These are phyloP conservation scores for Mrakia frigida DNA, from an alignment of 768 basidiomycete genomes.

Conservation along the genomic window DNA sequence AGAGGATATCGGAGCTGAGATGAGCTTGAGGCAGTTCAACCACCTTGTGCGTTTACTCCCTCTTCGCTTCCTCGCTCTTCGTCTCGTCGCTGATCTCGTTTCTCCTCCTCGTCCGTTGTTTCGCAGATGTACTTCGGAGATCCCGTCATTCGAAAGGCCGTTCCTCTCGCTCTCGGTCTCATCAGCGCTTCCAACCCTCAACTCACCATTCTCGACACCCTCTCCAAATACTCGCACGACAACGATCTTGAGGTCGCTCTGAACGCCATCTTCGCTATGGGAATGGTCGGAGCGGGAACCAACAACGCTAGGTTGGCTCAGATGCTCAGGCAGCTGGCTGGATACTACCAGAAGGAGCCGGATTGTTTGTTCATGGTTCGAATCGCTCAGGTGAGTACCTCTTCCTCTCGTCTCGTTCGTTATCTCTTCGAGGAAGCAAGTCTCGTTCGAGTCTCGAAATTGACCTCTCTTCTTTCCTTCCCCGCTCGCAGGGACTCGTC, in stretches of 20 bases:
- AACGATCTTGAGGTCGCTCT: slow-evolving; percentile 93
- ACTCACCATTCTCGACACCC: slow-evolving; percentile 86
- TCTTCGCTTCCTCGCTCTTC: background rate
- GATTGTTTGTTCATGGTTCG: slow-evolving; percentile 95
- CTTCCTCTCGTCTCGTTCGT: slow-evolving; percentile 19
- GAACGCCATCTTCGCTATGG: slow-evolving; percentile 98
- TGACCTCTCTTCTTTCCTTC: background rate
- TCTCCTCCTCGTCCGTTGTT: background rate
- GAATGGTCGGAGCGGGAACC: slow-evolving; percentile 94
- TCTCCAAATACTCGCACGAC: slow-evolving; percentile 98
- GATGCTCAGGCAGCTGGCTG: slow-evolving; percentile 92
- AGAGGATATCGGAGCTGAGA: slow-evolving; percentile 94
- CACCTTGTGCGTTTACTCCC: slow-evolving; percentile 63
- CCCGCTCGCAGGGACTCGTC: slow-evolving; percentile 67
- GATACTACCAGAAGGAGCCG: slow-evolving; percentile 97
- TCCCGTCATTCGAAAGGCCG: slow-evolving; percentile 79
- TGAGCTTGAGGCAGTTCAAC: slow-evolving; percentile 96
- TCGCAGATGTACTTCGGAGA: slow-evolving; percentile 96
- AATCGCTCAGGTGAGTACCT: slow-evolving; percentile 54
- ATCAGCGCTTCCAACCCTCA: slow-evolving; percentile 94
- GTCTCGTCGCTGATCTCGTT: background rate
- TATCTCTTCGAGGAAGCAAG: background rate
- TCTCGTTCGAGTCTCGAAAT: no score
- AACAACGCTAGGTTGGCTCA: slow-evolving; percentile 96
- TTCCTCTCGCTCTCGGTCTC: slow-evolving; percentile 91